Percentiles rank a stretch among this genome's conserved stretches.
Evolutionary conservation across 108 stramenopile genomes (phyloP).

Genomic region (Cyclotella choctawhatcheeana): DNA sequence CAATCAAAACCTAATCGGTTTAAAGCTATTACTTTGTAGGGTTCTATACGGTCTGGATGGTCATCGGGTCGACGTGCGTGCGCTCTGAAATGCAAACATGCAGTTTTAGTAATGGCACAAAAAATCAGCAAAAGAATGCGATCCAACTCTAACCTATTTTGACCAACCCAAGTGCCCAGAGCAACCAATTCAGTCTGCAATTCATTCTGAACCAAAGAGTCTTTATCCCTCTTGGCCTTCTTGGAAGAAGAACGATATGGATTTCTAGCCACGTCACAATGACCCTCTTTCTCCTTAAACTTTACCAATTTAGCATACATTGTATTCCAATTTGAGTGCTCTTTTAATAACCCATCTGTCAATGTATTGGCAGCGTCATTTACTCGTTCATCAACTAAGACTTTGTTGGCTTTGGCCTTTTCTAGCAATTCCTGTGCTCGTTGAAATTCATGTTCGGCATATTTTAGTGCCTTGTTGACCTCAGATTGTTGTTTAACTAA

Average conservation of each 20-base stretch:
- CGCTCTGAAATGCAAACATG: too few species aligned
- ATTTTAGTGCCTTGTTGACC: slow-evolving; percentile 7
- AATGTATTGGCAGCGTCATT: slow-evolving; percentile 11
- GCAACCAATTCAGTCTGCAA: slow-evolving; percentile 7
- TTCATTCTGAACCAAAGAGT: slow-evolving; percentile 3
- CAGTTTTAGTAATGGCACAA: too few species aligned
- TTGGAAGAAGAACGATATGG: slow-evolving; percentile 17
- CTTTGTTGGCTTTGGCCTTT: slow-evolving; percentile 22
- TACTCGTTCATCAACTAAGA: slow-evolving; percentile 17
- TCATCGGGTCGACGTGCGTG: slow-evolving; percentile 31
- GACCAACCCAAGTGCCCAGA: slow-evolving; percentile 34
- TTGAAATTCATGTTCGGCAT: slow-evolving; percentile 23
- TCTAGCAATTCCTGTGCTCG: slow-evolving; percentile 5
- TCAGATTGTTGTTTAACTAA: slow-evolving; percentile 18
- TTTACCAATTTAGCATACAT: slow-evolving; percentile 49
- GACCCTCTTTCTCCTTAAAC: slow-evolving; percentile 55
- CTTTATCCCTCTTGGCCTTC: background rate
- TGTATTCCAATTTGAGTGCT: slow-evolving; percentile 51
- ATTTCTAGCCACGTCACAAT: slow-evolving; percentile 47
- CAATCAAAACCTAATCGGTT: slow-evolving; percentile 46
- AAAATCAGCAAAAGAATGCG: too few species aligned
- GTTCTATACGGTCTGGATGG: slow-evolving; percentile 30
- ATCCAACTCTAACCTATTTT: slow-evolving; percentile 8
- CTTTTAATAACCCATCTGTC: slow-evolving; percentile 23
- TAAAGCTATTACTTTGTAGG: slow-evolving; percentile 44